Base-by-base conservation (phyloP, 805 yeast species). In the Cyberlindnera maclurae region DNA sequence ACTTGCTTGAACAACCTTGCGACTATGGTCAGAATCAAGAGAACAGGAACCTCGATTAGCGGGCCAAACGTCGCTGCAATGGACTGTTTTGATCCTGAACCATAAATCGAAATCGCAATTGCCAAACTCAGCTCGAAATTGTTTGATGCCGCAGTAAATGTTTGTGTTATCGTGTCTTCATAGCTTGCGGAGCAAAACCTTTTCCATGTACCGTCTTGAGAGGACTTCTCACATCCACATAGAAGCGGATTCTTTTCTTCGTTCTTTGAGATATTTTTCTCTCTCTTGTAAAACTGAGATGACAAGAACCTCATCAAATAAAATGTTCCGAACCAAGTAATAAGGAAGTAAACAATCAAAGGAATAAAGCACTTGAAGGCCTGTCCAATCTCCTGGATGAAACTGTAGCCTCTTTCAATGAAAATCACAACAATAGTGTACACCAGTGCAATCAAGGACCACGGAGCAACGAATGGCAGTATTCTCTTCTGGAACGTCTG, bases 31-130 rank as follows among this genome's bases (percentile, higher is more conserved):
- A 71, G 44, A 1, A 58, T 15, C 38, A 71, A 46, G 29, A 75
- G 58, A 7, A 75, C 65, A 5, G 81, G 81, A 9, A 75, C 75
- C 46, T 75, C 82, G n/a, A 75, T 49, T 28, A 75, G 58, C 1
- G 80, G 80, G 2, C 80, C 81, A 51, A 75, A 71, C 0, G 80
- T 73, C 2, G 80, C 73, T 4, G 82, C 81, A 31, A 75, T 63
- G 1, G 79, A 69, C 49, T 74, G 69, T 37, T 70, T 64, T 40
- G 75, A 67, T 2, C 70, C 71, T 20, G 64, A 56, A 0, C 81
- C 81, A 54, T 71, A 75, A 11, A 72, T 45, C 0, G 77, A 64
- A 6, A 71, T 66, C 2, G 77, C 72, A 15, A 75, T 67, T 4
- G 81, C 78, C 28, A 75, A 56, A 40, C 77, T 70, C 31, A 75